Conservation (phyloP, 1,139 yeast genomes). For the Saccharomyces pastorianus region DNA sequence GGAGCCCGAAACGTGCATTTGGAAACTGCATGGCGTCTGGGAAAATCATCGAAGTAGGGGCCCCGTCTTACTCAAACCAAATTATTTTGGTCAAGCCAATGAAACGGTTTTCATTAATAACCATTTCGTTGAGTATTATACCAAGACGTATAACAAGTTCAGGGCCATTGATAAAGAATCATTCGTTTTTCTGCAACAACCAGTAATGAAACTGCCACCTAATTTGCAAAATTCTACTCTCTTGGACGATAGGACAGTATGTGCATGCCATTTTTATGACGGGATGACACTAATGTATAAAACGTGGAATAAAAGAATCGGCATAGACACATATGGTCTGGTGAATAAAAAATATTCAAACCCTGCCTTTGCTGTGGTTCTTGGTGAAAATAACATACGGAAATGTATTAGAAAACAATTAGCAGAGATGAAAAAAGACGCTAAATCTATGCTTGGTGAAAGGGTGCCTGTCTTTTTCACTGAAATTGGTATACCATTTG, state of each 20-base stretch:
- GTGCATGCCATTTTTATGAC: conserved; percentile 86
- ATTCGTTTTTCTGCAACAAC: conserved; percentile 70
- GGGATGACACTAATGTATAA: conserved; percentile 89
- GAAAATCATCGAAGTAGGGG: conserved; percentile 31
- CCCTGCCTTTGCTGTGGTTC: conserved; percentile 68
- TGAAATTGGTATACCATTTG: conserved; percentile 97
- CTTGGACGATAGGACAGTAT: conserved; percentile 58
- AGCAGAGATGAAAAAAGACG: conserved; percentile 53
- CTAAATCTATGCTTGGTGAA: conserved; percentile 48
- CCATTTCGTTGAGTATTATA: conserved; percentile 53
- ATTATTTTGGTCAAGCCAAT: conserved; percentile 45
- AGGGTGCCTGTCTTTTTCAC: conserved; percentile 66
- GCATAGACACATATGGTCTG: conserved; percentile 87
- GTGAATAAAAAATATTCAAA: conserved; percentile 67
- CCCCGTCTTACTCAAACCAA: conserved; percentile 36
- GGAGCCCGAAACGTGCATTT: conserved; percentile 69
- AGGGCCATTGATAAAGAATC: conserved; percentile 41
- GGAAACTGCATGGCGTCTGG: conserved; percentile 78
- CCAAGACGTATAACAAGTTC: conserved; percentile 40
- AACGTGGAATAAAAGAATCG: conserved; percentile 66
- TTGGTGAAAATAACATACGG: conserved; percentile 74
- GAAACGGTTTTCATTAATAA: conserved; percentile 55
- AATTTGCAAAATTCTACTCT: conserved; percentile 44
- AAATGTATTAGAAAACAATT: conserved; percentile 65
- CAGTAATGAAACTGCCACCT: conserved; percentile 78